Evolutionary conservation across 2,329 filamentous ascomycete species (phyloP).

Genomic region (Fusarium phyllophilum): DNA sequence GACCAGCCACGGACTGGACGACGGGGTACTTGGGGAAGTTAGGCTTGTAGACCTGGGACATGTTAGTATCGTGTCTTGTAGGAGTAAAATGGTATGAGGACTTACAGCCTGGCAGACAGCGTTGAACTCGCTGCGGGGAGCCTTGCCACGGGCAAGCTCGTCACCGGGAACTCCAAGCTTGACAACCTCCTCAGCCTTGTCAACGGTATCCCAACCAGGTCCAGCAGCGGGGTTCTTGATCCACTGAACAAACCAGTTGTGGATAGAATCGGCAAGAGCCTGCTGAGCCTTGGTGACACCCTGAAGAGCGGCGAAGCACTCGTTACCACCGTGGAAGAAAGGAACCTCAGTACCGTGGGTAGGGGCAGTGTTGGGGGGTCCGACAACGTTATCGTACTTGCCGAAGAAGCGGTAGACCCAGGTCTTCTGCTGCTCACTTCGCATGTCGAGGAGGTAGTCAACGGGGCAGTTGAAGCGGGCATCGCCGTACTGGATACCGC

Average conservation of each 20-base stretch:
- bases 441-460: slow-evolving; percentile 53
- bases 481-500: slow-evolving; percentile 56
- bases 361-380: slow-evolving; percentile 38
- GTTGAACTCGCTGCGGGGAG: slow-evolving; percentile 21
- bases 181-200: slow-evolving; percentile 17
- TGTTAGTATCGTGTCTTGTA: background rate
- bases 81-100: background rate
- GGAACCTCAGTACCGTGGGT: slow-evolving; percentile 50
- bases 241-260: slow-evolving; percentile 56
- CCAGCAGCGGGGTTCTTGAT: slow-evolving; percentile 56
- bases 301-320: slow-evolving; percentile 49
- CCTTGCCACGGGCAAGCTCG: slow-evolving; percentile 25
- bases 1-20: slow-evolving; percentile 6
- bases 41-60: slow-evolving; percentile 5
- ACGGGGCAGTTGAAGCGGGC: slow-evolving; percentile 57
- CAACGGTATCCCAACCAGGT: slow-evolving; percentile 53
- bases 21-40: slow-evolving; percentile 27
- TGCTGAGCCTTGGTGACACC: slow-evolving; percentile 52
- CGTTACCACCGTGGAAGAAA: slow-evolving; percentile 59
- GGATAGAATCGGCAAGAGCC: slow-evolving; percentile 53
- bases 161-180: slow-evolving; percentile 40
- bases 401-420: slow-evolving; percentile 58
- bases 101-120: slow-evolving; percentile 34
- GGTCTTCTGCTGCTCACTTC: slow-evolving; percentile 50
- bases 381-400: slow-evolving; percentile 53